Base-by-base conservation (phyloP, 345 rosid species). In the Geranium rotundifolium region DNA sequence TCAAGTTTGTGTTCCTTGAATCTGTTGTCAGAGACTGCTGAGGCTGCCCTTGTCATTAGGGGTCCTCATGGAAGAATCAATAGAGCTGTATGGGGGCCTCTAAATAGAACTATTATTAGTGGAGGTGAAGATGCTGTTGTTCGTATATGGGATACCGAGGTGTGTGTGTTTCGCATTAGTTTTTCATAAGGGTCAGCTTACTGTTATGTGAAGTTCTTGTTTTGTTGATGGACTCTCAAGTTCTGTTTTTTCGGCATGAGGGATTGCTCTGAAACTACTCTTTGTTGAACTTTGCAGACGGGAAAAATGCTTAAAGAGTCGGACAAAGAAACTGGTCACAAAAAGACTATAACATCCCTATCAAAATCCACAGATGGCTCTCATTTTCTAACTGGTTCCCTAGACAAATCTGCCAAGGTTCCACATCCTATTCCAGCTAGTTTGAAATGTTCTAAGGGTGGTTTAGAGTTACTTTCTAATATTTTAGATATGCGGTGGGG, bases 101-200 rank as follows among this genome's bases (percentile, higher is more conserved):
- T 93, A 56, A 88, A 93, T 73, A 71, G 60, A 67, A 90, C 96
- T 57, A 81, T 90, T 61, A 85, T 93, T 31, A 90, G 96, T 72
- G 83, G 75, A 54, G 97, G 99, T 70, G 99, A 93, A 78, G 99
- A 93, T 76, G 71, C 96, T 15, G 41, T 82, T 1, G 20, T 90
- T 71, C 95, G 99, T 18, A 72, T 88, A 61, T 93, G 99, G 99
- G 99, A 90, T 79, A 54, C 96, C 29, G 97, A 93, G 99, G 99
- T 88, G 58, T 9, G 99, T 88, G 58, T 9, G 58, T 18, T 4
- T 10, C 14, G 55, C 59, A 37, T 17, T 50, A 5, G 20, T 46
- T 58, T 46, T 34, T 5, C 72, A 37, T 4, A 18, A 63, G n/a
- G 41, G 41, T 34, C 41, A 7, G 62, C 29, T 56, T 19, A 17